Base-by-base conservation (phyloP, 2,329 filamentous ascomycete species). In the Claviceps sp. region DNA sequence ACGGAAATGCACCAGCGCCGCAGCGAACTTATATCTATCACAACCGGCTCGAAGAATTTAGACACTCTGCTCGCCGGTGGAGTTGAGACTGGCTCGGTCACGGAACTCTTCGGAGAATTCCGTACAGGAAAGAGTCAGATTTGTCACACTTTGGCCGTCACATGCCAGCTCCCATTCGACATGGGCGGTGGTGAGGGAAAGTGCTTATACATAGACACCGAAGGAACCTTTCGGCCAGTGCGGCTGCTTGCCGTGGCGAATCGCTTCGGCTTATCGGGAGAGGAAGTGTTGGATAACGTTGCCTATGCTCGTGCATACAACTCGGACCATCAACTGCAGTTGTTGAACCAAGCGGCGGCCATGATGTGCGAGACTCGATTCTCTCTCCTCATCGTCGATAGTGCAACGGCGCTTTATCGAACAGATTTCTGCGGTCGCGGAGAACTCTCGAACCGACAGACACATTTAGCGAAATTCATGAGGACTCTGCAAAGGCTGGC, bases 351-450 rank as follows among this genome's bases (percentile, higher is more conserved):
- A 67, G 94, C 93, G 3, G 86, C 93, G 2, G 83, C 89, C 55
- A 98, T 98, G 93, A 98, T 98, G 94, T 96, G 90, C 53, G 94
- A 98, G 72, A 98, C 93, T 0, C 83, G 93, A 4, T 98, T 98
- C 68, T 97, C 93, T 3, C 78, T 98, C 8, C 81, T 98, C 48
- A 83, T 98, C 47, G 93, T 98, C 52, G 93, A 98, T 69, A 95
- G 89, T 52, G 94, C 94, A 14, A 98, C 93, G 0, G 85, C 91
- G 2, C 78, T 98, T 2, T 98, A 98, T 68, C 83, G 93, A 58
- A 98, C 93, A 0, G 93, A 98, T 64, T 98, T 97, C 68, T 81
- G 89, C 56, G 93, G 93, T n/a, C 85, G 93, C 67, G 94, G 93
- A 53, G 93, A 98, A 68, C 78, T 98, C 36, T 95, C 89, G n/a